Percentiles rank a stretch among this genome's conserved stretches.
These are phyloP conservation scores for Larix sibirica DNA, from an alignment of 83 land plant species.

Conservation along the genomic window DNA sequence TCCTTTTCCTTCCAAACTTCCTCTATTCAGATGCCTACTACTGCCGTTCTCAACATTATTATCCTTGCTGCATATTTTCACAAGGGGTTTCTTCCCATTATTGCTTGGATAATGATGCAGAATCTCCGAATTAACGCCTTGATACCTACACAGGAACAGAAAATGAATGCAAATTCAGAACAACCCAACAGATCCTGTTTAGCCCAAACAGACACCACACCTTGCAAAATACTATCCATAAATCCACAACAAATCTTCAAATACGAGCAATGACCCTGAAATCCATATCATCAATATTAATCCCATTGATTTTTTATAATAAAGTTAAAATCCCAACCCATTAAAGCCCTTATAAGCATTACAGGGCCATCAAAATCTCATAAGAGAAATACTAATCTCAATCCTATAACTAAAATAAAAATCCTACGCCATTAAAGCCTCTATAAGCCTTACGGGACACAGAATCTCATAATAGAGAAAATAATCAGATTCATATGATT, in stretches of 20 bases:
- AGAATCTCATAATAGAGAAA: neutral
- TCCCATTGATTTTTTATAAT: neutral
- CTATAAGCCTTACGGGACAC: neutral
- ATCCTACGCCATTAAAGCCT: neutral
- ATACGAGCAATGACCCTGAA: neutral
- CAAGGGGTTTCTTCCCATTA: neutral
- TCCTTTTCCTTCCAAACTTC: neutral
- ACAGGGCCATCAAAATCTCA: neutral
- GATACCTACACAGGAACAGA: neutral
- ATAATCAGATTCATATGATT: neutral
- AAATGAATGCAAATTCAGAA: neutral
- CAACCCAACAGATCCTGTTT: neutral
- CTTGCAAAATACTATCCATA: neutral
- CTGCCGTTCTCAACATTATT: conserved; percentile 1
- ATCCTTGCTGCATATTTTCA: conserved; percentile 12
- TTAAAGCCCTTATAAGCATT: neutral
- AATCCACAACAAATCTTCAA: neutral
- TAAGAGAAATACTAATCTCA: neutral
- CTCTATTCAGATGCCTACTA: conserved; percentile 2
- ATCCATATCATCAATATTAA: neutral
- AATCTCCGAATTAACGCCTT: conserved; percentile 7
- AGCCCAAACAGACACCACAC: neutral
- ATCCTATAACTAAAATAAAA: neutral
- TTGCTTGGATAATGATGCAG: conserved; percentile 7
- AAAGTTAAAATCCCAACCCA: neutral